Evolutionary conservation across 257 asterid genomes (phyloP).

Genomic region (Verbena officinalis): DNA sequence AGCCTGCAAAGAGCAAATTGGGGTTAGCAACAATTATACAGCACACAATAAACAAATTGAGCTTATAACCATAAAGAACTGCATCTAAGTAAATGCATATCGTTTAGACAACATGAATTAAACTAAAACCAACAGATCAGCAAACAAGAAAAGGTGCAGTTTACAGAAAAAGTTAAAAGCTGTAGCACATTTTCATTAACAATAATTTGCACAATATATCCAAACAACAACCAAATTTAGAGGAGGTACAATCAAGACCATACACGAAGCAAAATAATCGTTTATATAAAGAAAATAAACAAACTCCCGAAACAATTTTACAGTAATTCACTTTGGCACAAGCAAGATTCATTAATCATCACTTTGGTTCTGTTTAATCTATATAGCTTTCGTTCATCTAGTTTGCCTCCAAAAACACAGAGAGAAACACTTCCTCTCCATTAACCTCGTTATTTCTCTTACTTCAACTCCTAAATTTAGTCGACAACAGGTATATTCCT

Average conservation of each 20-base stretch:
- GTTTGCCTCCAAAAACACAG: neutral
- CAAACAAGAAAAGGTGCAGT: neutral
- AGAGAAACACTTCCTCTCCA: neutral
- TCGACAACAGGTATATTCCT: neutral
- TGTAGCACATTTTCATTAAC: neutral
- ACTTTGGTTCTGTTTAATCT: neutral
- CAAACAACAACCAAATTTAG: neutral
- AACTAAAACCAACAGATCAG: neutral
- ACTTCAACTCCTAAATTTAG: neutral
- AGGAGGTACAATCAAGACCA: constrained; percentile 5
- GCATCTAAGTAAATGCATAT: neutral
- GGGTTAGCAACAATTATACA: constrained; percentile 5
- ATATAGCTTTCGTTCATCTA: neutral
- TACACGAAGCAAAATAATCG: neutral
- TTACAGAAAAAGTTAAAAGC: neutral
- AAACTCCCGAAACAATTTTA: no score
- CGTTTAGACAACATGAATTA: neutral
- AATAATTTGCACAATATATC: neutral
- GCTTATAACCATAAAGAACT: neutral
- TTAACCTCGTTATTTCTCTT: no score
- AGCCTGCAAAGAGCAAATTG: constrained; percentile 40
- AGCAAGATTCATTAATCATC: neutral
- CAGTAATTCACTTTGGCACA: neutral
- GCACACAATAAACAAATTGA: neutral
- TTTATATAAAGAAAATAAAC: neutral